These are phyloP conservation scores for Gaeumannomyces tritici DNA, from an alignment of 2,329 filamentous ascomycete species.

Conservation along the genomic window DNA sequence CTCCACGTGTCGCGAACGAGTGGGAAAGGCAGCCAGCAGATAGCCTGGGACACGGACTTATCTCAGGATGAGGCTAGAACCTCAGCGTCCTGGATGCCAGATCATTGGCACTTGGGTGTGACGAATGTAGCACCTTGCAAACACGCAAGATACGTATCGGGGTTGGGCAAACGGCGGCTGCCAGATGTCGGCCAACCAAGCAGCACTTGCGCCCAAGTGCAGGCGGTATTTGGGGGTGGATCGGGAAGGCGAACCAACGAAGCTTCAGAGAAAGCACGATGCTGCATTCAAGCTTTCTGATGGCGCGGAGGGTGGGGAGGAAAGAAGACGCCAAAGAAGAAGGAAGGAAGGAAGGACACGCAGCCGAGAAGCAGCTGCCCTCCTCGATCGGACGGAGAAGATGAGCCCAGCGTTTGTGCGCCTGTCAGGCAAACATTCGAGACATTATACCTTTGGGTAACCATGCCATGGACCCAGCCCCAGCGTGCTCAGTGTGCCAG, in stretches of 20 bases:
- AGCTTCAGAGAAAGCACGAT: neutral
- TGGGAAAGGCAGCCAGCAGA: too few species aligned
- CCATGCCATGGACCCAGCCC: neutral
- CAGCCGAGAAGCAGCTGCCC: neutral
- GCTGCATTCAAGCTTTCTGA: neutral
- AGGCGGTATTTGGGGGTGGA: neutral
- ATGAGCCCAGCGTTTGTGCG: neutral
- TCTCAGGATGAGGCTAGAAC: too few species aligned
- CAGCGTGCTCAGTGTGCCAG: neutral
- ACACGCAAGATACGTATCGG: too few species aligned
- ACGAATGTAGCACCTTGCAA: too few species aligned
- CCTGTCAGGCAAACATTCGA: neutral
- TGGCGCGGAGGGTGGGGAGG: too few species aligned
- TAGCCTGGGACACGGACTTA: too few species aligned
- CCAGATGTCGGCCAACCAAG: neutral
- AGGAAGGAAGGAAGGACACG: neutral
- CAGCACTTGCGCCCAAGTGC: neutral
- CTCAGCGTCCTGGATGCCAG: too few species aligned
- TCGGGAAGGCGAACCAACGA: neutral
- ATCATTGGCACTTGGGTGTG: too few species aligned
- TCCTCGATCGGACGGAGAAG: neutral
- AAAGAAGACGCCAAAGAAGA: neutral
- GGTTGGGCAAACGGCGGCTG: neutral
- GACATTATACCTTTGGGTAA: neutral
- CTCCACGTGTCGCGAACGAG: too few species aligned